Base-by-base conservation (phyloP, 495 filamentous ascomycete species). In the Xylona heveae region DNA sequence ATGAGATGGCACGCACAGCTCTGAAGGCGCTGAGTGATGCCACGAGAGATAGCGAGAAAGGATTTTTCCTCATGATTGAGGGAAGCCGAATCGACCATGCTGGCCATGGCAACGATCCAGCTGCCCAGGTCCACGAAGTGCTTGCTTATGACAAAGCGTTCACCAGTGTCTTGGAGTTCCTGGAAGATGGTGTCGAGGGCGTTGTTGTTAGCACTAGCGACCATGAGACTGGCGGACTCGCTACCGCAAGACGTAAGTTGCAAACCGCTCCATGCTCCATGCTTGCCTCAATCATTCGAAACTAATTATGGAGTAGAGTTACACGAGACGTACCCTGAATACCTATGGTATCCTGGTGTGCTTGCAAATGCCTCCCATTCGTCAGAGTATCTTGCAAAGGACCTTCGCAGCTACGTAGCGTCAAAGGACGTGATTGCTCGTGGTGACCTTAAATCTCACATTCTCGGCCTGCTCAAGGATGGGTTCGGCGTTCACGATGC, bases 41-140 rank as follows among this genome's bases (percentile, higher is more conserved):
- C 0, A 95, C 90, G 0, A 59, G 67, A 45, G 64, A 81, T 44
- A 79, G 66, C 33, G 80, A 94, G 16, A 67, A 93, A 50, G 88
- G 88, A 1, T 97, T 97, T 62, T 95, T 97, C 57, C 50, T 97
- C 36, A 90, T 97, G 85, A 85, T 97, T 37, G 88, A 97, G 50
- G 88, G 88, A 4, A 84, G 77, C 41, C 64, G 90, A 20, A 95
- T 97, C 41, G 88, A 97, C 40, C 90, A 97, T 49, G 84, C 88
- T 2, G 90, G 83, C 8, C 88, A 97, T 44, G 71, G 68, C 33
- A 97, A 97, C 42, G 88, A 97, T 46, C 88, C 88, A 1, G 84
- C 77, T 7, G 83, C 90, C 0, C 90, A 95, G 47, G 88, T 95
- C 6, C 71, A 85, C 35, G 88, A 97, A 45, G 83, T 95, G 1